Percentiles rank a stretch among this genome's conserved stretches.
Conservation (phyloP, 148 eudicot genomes). For the Suaeda aralocaspica region DNA sequence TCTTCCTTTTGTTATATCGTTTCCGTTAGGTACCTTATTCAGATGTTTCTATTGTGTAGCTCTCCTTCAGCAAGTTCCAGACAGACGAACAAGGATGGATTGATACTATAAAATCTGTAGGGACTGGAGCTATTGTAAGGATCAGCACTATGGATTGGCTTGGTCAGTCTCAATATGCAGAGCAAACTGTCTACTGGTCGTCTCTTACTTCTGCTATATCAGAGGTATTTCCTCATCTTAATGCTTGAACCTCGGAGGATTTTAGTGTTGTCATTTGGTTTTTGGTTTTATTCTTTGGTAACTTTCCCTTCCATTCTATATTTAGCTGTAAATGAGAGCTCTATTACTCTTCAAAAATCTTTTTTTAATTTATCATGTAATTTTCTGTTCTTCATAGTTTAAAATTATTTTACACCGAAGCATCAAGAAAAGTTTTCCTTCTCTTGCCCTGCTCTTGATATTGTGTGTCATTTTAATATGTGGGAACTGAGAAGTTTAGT, state of each 20-base stretch:
- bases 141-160: constrained; percentile 97
- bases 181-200: constrained; percentile 67
- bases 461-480: no score
- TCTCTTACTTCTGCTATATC: constrained; percentile 83
- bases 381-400: no score
- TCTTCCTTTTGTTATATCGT: neutral
- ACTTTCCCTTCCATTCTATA: no score
- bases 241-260: neutral
- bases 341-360: no score
- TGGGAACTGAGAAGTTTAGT: no score
- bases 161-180: constrained; percentile 68
- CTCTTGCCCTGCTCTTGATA: no score
- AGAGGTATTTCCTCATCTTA: constrained; percentile 39
- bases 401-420: no score
- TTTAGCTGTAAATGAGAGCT: no score
- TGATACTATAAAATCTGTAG: constrained; percentile 75
- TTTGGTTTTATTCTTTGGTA: neutral
- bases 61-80: constrained; percentile 66
- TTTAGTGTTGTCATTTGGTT: neutral
- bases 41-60: constrained; percentile 35
- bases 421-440: no score
- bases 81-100: constrained; percentile 92
- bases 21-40: neutral
- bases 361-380: no score
- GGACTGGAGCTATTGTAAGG: constrained; percentile 54